phyloP scores from a whole-genome alignment of 805 yeast species.

The Candida morakotiae region DNA sequence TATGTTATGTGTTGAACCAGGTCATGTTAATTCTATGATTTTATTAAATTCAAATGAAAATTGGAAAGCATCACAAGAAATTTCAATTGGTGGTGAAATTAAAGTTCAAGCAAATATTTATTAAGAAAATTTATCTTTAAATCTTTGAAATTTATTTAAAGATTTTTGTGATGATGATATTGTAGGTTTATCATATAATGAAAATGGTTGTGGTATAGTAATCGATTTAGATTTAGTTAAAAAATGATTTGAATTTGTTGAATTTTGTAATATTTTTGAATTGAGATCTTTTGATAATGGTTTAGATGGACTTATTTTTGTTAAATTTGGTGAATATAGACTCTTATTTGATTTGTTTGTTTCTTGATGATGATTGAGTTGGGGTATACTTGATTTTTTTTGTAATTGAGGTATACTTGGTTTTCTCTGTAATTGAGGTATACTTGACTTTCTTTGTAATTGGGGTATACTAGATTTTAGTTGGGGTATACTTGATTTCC shows the following conservation, averaged over 20 bases:
- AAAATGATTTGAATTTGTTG: slow-evolving; percentile 2
- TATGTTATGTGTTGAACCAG: slow-evolving; percentile 96
- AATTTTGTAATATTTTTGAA: slow-evolving; percentile 4
- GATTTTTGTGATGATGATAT: slow-evolving; percentile 37
- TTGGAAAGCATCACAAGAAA: slow-evolving; percentile 71
- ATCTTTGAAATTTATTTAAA: slow-evolving; percentile 30
- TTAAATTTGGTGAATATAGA: slow-evolving; percentile 3
- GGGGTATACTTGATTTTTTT: slow-evolving; percentile 3
- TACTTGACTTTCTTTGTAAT: slow-evolving; percentile 10
- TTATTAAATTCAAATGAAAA: slow-evolving; percentile 62
- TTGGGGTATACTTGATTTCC: slow-evolving; percentile 13
- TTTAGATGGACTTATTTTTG: slow-evolving; percentile 8
- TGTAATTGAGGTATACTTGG: slow-evolving; percentile 10
- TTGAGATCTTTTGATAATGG: background rate
- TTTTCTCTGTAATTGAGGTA: slow-evolving; percentile 13
- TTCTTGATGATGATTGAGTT: background rate
- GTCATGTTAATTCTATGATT: slow-evolving; percentile 70
- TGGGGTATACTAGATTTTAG: slow-evolving; percentile 12
- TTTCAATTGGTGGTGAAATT: slow-evolving; percentile 56
- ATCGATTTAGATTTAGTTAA: slow-evolving; percentile 6
- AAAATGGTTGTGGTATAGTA: slow-evolving; percentile 27
- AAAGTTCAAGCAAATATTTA: slow-evolving; percentile 52
- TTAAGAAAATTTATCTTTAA: slow-evolving; percentile 27
- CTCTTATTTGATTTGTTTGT: background rate
- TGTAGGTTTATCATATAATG: slow-evolving; percentile 35